phyloP scores from a whole-genome alignment of 2,329 filamentous ascomycete species.

The Colletotrichum horii region DNA sequence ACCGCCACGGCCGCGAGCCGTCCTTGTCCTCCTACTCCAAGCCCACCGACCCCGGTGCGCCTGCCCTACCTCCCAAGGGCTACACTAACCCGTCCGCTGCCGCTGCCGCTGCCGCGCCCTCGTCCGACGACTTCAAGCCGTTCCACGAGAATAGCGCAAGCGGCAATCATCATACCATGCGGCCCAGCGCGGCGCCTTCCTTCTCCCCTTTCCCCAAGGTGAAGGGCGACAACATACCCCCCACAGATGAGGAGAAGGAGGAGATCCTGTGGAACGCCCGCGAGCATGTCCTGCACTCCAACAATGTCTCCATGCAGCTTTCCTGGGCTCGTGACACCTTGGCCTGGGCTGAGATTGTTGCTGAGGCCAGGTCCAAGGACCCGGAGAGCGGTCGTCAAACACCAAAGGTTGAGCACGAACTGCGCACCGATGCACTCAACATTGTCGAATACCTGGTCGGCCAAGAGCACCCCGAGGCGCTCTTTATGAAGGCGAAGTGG shows the following conservation, averaged over 20 bases:
- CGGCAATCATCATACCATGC: constrained; percentile 25
- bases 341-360: constrained; percentile 83
- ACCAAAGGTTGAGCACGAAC: constrained; percentile 85
- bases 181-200: constrained; percentile 68
- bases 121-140: constrained; percentile 39
- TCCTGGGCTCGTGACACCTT: constrained; percentile 95
- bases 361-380: constrained; percentile 77
- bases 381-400: constrained; percentile 62
- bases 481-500: constrained; percentile 97
- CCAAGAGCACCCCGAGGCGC: constrained; percentile 90
- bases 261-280: constrained; percentile 85
- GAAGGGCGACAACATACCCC: constrained; percentile 85
- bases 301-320: constrained; percentile 94
- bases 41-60: constrained; percentile 19
- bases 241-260: constrained; percentile 93
- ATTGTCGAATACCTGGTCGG: constrained; percentile 90
- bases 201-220: constrained; percentile 94
- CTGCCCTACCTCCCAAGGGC: constrained; percentile 21
- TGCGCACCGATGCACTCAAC: constrained; percentile 87
- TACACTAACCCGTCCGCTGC: constrained; percentile 34
- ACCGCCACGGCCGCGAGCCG: constrained; percentile 46
- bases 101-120: constrained; percentile 37
- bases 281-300: constrained; percentile 84
- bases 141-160: constrained; percentile 43
- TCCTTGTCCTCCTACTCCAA: constrained; percentile 46